phyloP scores from a whole-genome alignment of 495 filamentous ascomycete species.

The Aspergillus sclerotioniger region DNA sequence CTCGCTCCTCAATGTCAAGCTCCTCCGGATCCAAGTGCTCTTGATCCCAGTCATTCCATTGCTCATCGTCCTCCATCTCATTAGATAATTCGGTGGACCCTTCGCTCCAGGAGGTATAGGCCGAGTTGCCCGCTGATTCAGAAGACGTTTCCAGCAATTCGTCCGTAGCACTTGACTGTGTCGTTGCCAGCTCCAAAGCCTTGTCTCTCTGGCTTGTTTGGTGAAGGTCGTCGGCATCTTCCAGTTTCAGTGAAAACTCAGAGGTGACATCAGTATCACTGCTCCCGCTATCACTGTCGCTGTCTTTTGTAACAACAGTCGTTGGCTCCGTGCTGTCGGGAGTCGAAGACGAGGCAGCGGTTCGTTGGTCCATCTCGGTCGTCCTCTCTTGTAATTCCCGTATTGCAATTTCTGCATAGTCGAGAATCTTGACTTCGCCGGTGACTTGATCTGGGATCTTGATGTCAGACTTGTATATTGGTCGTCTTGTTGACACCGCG shows the following conservation, averaged over 20 bases:
- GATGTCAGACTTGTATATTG: background rate
- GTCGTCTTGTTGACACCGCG: background rate
- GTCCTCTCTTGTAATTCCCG: background rate
- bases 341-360: background rate
- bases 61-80: background rate
- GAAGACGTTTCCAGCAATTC: background rate
- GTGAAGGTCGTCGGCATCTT: background rate
- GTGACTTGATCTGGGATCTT: background rate
- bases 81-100: conserved; percentile 2
- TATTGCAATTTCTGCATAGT: background rate
- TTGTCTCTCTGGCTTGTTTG: background rate
- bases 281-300: background rate
- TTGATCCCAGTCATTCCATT: conserved; percentile 4
- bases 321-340: background rate
- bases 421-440: background rate
- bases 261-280: background rate
- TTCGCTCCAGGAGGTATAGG: conserved; percentile 6
- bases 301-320: background rate
- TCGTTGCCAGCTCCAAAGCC: background rate
- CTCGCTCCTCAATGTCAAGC: background rate
- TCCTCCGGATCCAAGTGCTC: background rate
- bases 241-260: background rate
- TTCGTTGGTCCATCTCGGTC: background rate
- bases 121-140: background rate
- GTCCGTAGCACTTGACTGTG: background rate